phyloP scores from a whole-genome alignment of 345 rosid genomes.

The Balakata baccata region DNA sequence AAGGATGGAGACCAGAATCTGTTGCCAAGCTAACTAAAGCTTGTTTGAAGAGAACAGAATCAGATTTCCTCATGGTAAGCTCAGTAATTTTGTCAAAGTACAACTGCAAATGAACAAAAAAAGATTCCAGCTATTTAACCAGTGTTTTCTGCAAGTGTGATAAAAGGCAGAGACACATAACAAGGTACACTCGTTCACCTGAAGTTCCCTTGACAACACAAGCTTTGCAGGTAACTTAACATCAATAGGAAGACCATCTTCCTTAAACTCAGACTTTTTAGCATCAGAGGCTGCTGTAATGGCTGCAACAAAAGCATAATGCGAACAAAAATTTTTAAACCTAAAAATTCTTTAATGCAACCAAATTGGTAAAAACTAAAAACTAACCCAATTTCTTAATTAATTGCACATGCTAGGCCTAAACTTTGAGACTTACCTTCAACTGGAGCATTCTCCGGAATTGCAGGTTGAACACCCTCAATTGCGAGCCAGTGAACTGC shows the following conservation, averaged over 20 bases:
- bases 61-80: conserved; percentile 45
- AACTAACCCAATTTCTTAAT: neutral
- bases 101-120: conserved; percentile 39
- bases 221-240: conserved; percentile 53
- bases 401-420: neutral
- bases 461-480: conserved; percentile 87
- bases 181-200: conserved; percentile 37
- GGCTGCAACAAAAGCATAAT: conserved; percentile 16
- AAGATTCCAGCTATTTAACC: neutral
- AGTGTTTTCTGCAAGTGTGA: neutral
- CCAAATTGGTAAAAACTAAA: neutral
- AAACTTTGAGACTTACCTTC: conserved; percentile 43
- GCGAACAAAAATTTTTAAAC: neutral
- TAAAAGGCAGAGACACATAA: neutral
- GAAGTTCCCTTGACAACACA: conserved; percentile 73
- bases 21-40: conserved; percentile 66
- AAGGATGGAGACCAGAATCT: conserved; percentile 73
- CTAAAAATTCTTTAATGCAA: neutral
- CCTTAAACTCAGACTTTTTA: conserved; percentile 62
- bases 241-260: conserved; percentile 58
- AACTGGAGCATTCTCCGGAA: conserved; percentile 61
- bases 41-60: conserved; percentile 56
- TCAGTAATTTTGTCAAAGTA: conserved; percentile 64
- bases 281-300: conserved; percentile 47
- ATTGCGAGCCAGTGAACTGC: conserved; percentile 76